Percentiles rank a stretch among this genome's conserved stretches.
phyloP scores from a whole-genome alignment of 2,329 filamentous ascomycete genomes.

The Raffaelea ambrosiae region DNA sequence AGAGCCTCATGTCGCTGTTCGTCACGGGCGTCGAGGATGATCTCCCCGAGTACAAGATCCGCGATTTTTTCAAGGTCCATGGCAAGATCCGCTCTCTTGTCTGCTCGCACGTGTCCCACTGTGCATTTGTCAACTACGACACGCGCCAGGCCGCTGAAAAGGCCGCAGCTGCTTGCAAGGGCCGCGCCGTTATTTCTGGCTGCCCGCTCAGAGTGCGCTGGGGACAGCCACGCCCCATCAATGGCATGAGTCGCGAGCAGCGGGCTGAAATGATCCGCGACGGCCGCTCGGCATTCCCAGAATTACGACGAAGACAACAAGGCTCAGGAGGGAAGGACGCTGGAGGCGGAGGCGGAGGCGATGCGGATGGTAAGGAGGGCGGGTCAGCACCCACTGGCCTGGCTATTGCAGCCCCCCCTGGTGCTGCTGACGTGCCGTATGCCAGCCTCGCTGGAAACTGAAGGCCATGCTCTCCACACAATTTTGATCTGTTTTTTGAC shows the following conservation, averaged over 20 bases:
- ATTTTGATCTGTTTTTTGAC: no score
- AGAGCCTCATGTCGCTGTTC: conserved; percentile 85
- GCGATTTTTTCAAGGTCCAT: conserved; percentile 81
- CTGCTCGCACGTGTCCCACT: conserved; percentile 95
- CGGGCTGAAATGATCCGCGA: conserved; percentile 73
- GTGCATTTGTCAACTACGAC: conserved; percentile 92
- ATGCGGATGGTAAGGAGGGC: conserved; percentile 15
- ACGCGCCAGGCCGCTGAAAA: conserved; percentile 76
- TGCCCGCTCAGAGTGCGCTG: conserved; percentile 86
- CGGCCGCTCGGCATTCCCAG: conserved; percentile 53
- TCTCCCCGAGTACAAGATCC: conserved; percentile 82
- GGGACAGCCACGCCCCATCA: conserved; percentile 86
- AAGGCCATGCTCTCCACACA: no score
- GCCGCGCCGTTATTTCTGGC: conserved; percentile 80
- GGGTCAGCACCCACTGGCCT: conserved; percentile 19
- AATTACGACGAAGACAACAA: conserved; percentile 23
- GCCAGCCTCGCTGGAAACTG: conserved; percentile 66
- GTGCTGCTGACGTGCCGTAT: conserved; percentile 70
- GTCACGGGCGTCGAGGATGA: conserved; percentile 95
- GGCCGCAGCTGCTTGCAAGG: conserved; percentile 77
- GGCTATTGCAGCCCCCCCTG: conserved; percentile 68
- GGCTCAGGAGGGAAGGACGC: conserved; percentile 21
- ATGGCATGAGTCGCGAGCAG: conserved; percentile 83
- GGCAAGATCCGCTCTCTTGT: conserved; percentile 88
- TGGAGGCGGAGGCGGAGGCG: conserved; percentile 18